Evolutionary conservation across 345 rosid species (phyloP), one percentile per base, ranked within the genome.

Genomic region (Brassica carinata): DNA sequence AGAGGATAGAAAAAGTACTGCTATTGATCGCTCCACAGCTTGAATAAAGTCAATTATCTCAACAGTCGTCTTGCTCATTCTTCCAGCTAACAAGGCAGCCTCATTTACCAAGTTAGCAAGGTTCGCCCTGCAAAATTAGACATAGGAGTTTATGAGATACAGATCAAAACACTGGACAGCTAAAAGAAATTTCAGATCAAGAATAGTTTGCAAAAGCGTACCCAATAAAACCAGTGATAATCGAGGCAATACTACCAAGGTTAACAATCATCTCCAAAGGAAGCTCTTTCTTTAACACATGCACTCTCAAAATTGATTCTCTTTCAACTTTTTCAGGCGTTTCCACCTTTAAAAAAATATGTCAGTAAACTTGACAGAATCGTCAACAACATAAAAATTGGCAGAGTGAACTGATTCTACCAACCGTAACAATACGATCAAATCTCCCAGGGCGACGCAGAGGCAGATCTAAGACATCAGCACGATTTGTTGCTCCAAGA

Each of bases 171-270:
- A 17, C 55, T 5, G 45, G 26, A 71, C 9, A 53, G 23, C 64
- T 0, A 18, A 18, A 59, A 26, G 36, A 30, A 66, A 23, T 6
- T 68, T 59, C 36, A 43, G 3, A 30, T 18, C 19, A 36, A 26
- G 0, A 3, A 13, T 33, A 68, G 8, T 34, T 13, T 31, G 64
- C 53, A 17, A 43, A 77, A 55, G 38, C 27, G 33, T 89, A 96
- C 98, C 99, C 98, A 19, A 97, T 96, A 81, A 94, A 96, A 81
- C 99, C 98, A 77, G 97, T 89, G 51, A 97, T 96, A 97, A 96
- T 94, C 5, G 95, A 87, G 76, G 99, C 99, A 84, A 96, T 88
- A 67, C 82, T 87, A 75, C 85, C 77, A 14, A 96, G 94, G 84
- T 89, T 84, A 67, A 96, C 93, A 63, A 63, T 92, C 94, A 30